phyloP scores from a whole-genome alignment of 495 filamentous ascomycete genomes.

The Penicillium waksmanii region DNA sequence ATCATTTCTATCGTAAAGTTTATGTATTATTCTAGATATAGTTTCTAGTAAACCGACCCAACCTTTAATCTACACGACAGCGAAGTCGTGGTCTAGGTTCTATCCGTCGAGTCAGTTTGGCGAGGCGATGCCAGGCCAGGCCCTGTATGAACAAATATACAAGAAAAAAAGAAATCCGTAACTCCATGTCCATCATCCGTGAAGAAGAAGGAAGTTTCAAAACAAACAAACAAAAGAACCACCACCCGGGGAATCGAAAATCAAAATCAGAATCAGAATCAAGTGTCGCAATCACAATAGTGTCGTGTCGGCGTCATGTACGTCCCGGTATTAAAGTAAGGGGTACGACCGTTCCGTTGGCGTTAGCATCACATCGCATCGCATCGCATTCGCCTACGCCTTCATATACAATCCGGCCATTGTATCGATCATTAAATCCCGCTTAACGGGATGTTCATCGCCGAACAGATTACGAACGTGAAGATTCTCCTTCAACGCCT shows the following conservation, averaged over 20 bases:
- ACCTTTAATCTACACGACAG: conserved; percentile 5
- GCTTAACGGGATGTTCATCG: conserved; percentile 23
- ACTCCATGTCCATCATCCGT: conserved; percentile 12
- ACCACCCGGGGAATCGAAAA: conserved; percentile 17
- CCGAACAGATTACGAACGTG: conserved; percentile 19
- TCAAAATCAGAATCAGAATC: conserved; percentile 9
- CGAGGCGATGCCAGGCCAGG: no score
- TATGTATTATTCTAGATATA: conserved; percentile 13
- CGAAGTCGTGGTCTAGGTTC: background rate
- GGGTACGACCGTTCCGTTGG: background rate
- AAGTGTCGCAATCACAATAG: conserved; percentile 24
- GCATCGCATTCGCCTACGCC: background rate
- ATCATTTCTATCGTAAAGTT: background rate
- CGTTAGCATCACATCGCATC: no score
- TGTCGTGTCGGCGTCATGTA: conserved; percentile 23
- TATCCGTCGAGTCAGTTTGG: conserved; percentile 1
- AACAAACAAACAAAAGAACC: background rate
- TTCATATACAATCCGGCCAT: conserved; percentile 14
- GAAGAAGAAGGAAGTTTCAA: background rate
- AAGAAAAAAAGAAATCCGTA: conserved; percentile 12
- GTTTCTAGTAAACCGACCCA: conserved; percentile 3
- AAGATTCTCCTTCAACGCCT: conserved; percentile 21
- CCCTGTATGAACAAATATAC: conserved; percentile 13
- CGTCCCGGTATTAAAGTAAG: conserved; percentile 5
- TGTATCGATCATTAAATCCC: conserved; percentile 20